Conservation (phyloP, 1,139 yeast species). For the Geotrichum reessii region DNA sequence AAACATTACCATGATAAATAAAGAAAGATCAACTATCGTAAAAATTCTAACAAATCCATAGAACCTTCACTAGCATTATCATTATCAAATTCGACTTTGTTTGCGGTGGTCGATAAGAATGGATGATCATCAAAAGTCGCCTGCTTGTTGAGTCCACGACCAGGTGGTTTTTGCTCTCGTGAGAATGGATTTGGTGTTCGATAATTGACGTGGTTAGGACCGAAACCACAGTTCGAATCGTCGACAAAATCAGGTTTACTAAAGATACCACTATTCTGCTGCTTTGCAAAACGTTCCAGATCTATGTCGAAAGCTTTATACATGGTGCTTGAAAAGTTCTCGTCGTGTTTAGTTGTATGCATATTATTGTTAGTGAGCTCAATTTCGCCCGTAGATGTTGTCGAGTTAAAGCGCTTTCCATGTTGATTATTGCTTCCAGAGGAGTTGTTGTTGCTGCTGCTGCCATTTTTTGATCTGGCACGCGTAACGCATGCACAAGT, state of each 20-base stretch:
- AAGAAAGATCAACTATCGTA: conserved; percentile 12
- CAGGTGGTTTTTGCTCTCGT: not conserved
- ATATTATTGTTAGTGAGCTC: not conserved
- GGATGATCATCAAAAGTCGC: conserved; percentile 4
- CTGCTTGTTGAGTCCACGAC: not conserved
- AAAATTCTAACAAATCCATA: conserved; percentile 23
- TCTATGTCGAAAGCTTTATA: conserved; percentile 11
- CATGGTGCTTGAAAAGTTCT: not conserved
- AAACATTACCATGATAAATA: not conserved
- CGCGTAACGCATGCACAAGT: conserved; percentile 4
- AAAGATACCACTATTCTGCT: not conserved
- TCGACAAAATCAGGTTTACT: not conserved
- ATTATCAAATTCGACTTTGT: conserved; percentile 16
- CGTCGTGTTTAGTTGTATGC: not conserved
- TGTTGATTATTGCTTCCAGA: not conserved
- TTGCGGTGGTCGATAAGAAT: conserved; percentile 16
- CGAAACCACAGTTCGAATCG: not conserved
- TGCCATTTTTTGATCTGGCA: not conserved
- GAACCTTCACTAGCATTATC: conserved; percentile 18
- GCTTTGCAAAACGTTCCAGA: conserved; percentile 12
- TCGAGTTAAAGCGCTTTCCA: not conserved
- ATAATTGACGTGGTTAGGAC: not conserved
- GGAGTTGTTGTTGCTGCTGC: not conserved
- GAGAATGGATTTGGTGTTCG: not conserved
- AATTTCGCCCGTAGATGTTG: not conserved